Base-by-base conservation (phyloP, 371 early-diverging fungal genomes). In the Rhizopus microsporus region DNA sequence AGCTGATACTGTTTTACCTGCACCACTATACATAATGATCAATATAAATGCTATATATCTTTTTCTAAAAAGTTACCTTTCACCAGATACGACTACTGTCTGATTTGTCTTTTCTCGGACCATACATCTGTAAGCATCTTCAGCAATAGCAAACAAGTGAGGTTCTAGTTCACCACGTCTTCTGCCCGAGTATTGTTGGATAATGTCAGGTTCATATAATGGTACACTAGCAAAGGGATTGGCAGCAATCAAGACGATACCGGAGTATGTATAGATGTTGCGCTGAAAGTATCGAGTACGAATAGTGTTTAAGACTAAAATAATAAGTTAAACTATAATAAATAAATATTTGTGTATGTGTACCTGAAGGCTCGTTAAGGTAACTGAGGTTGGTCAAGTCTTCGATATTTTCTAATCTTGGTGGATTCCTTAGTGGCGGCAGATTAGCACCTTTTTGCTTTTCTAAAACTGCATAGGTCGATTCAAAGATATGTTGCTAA, bases 181-280 rank as follows among this genome's bases (percentile, higher is more conserved):
- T 70, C 92, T 93, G 15, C 96, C 96, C 3, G 93, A 90, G 69
- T 99, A 97, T 56, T 94, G 92, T 62, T 91, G 84, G 70, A 97
- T 89, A 49, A 93, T 84, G 51, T 97, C 94, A 23, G 87, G 87
- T 31, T 89, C 86, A 72, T 99, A 97, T 32, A 97, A 75, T 16
- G 87, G 78, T 42, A 99, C 85, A 31, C 90, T 80, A 40, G 87
- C 88, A 75, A 98, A 99, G 3, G 99, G 99, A 76, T 99, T 99
- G 64, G 95, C 87, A 37, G 99, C 97, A 51, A 99, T 93, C 65
- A 99, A 78, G 49, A 99, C 98, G 56, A 98, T 94, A 49, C 99
- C 99, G 29, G 98, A 97, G 68, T 97, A 98, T n/a, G 99, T 99
- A 74, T 99, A 99, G 59, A 97, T 96, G 72, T 88, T 90, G 63